Evolutionary conservation across 129 eudicot genomes (phyloP), one percentile per base, ranked within the genome.

Genomic region (Lactuca sativa): DNA sequence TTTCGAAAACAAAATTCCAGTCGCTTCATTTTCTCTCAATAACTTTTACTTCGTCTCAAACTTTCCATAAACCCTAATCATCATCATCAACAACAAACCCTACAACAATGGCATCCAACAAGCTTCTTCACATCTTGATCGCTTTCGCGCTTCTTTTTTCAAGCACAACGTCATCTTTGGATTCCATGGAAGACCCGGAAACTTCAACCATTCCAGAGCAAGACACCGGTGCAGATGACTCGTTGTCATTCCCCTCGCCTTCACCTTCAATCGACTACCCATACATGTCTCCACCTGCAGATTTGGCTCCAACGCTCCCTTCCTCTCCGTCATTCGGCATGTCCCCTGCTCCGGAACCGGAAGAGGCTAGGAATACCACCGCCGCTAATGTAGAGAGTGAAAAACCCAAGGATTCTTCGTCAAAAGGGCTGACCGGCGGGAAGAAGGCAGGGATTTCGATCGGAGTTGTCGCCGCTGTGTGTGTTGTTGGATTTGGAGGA

Each of bases 371-470:
- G 21, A 51, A 64, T 38, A 13, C 66, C 4, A 70, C 66, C 60
- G 49, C 36, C 16, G 75, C 61, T 55, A 25, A 73, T 38, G 40
- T 59, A n/a, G 48, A 51, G 17, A 13, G 57, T 6, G 48, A 33
- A 9, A 52, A 41, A 7, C 58, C 41, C 30, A 36, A 40, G 21
- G 40, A 64, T 34, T 7, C 47, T 33, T 49, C 70, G 56, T 64
- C 74, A 16, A 37, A 64, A 36, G 80, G 84, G 10, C 15, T 79
- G 82, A 79, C 41, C 12, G 66, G 62, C 2, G 88, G 84, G 18
- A 67, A 79, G 49, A 83, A 83, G 71, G 84, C 80, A 4, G 88
- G 84, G 7, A 60, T 79, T 32, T 82, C 82, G 6, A 3, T 83
- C 15, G 88, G 82, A 48, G 84, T 79, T 0, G 41, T 83, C 9